phyloP scores from a whole-genome alignment of 225 moss, liverwort and hornwort species.

The Anthoceros angustus region DNA sequence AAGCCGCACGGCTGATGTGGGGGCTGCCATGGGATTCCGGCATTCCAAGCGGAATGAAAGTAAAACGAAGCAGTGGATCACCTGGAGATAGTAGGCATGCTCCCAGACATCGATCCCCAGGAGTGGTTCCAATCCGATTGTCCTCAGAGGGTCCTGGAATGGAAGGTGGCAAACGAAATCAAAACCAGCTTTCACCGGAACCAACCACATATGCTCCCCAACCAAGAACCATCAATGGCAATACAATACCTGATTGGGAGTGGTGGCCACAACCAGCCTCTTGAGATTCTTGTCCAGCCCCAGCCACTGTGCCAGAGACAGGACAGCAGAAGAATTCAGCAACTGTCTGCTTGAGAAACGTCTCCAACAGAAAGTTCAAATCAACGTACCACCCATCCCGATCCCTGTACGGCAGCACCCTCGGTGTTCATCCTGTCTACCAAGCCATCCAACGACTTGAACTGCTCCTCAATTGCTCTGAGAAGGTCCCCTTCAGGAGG shows the following conservation, averaged over 20 bases:
- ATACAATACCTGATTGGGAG: constrained; percentile 66
- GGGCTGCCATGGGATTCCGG: too few species aligned
- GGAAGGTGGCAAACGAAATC: not conserved
- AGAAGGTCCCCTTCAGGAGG: constrained; percentile 56
- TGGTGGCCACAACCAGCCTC: constrained; percentile 66
- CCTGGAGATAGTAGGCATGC: constrained; percentile 98
- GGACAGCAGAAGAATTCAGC: too few species aligned
- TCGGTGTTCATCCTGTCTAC: constrained; percentile 42
- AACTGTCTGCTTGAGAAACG: too few species aligned
- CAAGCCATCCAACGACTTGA: constrained; percentile 60
- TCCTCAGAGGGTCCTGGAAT: constrained; percentile 41
- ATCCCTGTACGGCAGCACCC: constrained; percentile 79
- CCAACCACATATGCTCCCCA: not conserved
- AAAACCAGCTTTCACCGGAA: not conserved
- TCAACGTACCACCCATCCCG: constrained; percentile 92
- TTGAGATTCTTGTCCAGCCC: constrained; percentile 79
- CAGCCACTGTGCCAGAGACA: constrained; percentile 53
- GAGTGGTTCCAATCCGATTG: constrained; percentile 63
- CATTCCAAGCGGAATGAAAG: not conserved
- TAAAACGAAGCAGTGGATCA: constrained; percentile 19
- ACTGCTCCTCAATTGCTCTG: constrained; percentile 62
- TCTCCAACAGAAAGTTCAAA: too few species aligned
- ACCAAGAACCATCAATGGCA: not conserved
- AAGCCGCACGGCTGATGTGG: too few species aligned
- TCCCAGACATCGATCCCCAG: constrained; percentile 99